Base-by-base conservation (phyloP, 441 rosid genomes). In the Erysimum cheiri region DNA sequence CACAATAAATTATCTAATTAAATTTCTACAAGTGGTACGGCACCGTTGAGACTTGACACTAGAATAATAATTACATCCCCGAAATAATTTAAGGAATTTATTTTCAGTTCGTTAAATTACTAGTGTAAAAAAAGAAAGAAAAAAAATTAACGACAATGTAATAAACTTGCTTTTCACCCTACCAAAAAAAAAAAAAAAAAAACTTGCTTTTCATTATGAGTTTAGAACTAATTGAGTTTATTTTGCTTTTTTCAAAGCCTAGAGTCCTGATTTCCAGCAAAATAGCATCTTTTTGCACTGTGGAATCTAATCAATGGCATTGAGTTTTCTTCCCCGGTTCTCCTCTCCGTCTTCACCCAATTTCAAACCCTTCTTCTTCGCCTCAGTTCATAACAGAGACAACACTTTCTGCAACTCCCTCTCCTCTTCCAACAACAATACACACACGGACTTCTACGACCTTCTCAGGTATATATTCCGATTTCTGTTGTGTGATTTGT, bases 21-120 rank as follows among this genome's bases (percentile, higher is more conserved):
- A 54, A 31, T 33, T 26, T 13, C 31, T 58, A 58, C 36, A 52
- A 22, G 70, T 43, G 70, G 75, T 55, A 58, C 60, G 49, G 49
- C 5, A 44, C 10, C 15, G 9, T 44, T 6, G 9, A 44, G 6
- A 22, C 24, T 22, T 22, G 24, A 40, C 8, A 43, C 22, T 43
- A 43, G 0, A 7, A 8, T 35, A 36, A 3, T 17, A 44, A 15
- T 44, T 44, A 44, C 24, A 2, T 9, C 1, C 7, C 24, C 13
- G 1, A 54, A 31, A 31, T 14, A 13, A n/a, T n/a, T 15, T n/a
- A n/a, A 22, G 24, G 24, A 22, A 41, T 41, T 41, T 41, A 13
- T 13, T 41, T 41, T 5, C 6, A 5, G 7, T 13, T 4, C 14
- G n/a, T n/a, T n/a, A n/a, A n/a, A n/a, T n/a, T n/a, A n/a, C n/a